Base-by-base conservation (phyloP, 306 rosid genomes). In the Fragaria vesca region DNA sequence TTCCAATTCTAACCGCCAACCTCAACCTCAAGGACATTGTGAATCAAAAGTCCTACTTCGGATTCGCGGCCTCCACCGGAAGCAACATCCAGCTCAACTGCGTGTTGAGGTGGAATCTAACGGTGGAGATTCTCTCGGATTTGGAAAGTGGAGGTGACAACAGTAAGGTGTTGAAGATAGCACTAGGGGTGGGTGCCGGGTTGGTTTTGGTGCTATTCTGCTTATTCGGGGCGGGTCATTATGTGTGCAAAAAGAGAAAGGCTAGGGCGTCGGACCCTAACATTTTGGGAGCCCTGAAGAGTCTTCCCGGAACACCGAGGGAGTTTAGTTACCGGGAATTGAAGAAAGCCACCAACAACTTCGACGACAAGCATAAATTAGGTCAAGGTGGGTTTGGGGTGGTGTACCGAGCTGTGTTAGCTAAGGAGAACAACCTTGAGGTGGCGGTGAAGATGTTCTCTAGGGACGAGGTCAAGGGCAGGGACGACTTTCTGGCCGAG, bases 351-450 rank as follows among this genome's bases (percentile, higher is more conserved):
- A 91, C 97, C 0, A 83, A 82, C 62, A 87, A 85, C 72, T 92
- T 92, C 54, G 90, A 88, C 51, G 88, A 85, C 0, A 92, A 74
- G 78, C 58, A 66, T 8, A 92, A 88, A 66, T 50, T 92, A 12
- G 97, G 97, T 4, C 82, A 92, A 11, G 97, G 97, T 45, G 95
- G 97, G 5, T 92, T 74, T 54, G 97, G 97, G 6, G 90, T 92
- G 48, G 97, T 92, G 1, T 90, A 84, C 17, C 81, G 83, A 69
- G 97, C 91, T 2, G 72, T 48, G 3, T 76, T 92, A 15, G 78
- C 78, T 0, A 84, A 81, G 54, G 95, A 85, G 72, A 80, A 81
- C 21, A 40, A 68, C 0, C 5, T 84, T 50, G 82, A 87, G 76
- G 90, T 92, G 2, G 97, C 97, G 0, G 97, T 92, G 43, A 92